Conservation (phyloP, 1,139 yeast species). For the Diutina scorzettiae region DNA sequence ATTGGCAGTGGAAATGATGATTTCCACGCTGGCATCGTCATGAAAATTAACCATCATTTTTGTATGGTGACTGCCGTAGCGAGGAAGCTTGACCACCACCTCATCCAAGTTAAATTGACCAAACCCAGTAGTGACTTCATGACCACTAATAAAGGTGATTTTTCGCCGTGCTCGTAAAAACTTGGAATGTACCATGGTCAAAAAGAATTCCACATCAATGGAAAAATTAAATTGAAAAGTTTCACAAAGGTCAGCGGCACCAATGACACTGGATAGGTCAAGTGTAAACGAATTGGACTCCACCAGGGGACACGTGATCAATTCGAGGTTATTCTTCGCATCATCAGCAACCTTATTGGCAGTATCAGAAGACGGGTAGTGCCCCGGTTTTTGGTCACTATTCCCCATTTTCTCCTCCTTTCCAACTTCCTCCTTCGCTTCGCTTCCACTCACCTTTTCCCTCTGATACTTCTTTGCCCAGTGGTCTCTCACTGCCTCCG, state of each 20-base stretch:
- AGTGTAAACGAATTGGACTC: conserved; percentile 9
- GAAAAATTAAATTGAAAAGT: conserved; percentile 41
- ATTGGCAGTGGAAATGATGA: conserved; percentile 52
- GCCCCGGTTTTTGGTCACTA: no score
- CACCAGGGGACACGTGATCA: not conserved
- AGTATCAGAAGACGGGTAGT: no score
- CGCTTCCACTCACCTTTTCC: no score
- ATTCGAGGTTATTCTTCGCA: no score
- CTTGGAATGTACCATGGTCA: conserved; percentile 21
- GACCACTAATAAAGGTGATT: conserved; percentile 24
- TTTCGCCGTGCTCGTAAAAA: conserved; percentile 13
- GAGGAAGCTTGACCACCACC: conserved; percentile 18
- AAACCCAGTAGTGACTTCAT: not conserved
- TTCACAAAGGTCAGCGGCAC: conserved; percentile 18
- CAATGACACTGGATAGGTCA: conserved; percentile 18
- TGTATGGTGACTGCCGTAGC: conserved; percentile 49
- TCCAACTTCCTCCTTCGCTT: no score
- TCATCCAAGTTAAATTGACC: conserved; percentile 17
- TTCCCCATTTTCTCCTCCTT: no score
- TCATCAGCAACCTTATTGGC: no score
- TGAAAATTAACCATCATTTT: conserved; percentile 53
- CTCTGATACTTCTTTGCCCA: conserved; percentile 17
- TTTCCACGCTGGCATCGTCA: conserved; percentile 27
- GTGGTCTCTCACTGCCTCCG: conserved; percentile 16
- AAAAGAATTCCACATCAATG: conserved; percentile 29